Base-by-base conservation (phyloP, 371 early-diverging fungal genomes). In the Syncephalastrum contaminatum region DNA sequence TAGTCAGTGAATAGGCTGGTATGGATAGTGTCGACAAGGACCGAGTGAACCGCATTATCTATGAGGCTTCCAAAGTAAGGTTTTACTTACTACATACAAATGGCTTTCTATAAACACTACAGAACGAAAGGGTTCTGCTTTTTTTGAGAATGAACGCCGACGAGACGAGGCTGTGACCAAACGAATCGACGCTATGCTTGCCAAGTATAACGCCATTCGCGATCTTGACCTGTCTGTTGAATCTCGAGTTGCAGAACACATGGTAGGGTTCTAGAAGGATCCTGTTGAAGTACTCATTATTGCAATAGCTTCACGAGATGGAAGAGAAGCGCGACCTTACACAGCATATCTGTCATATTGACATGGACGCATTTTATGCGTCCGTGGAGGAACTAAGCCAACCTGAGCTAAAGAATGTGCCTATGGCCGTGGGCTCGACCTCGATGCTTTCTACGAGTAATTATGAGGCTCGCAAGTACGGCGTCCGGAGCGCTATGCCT, bases 331-430 rank as follows among this genome's bases (percentile, higher is more conserved):
- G 86, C 10, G 81, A 85, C 49, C 52, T 83, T 22, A 62, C 65
- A 19, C 72, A 72, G 40, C 63, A 54, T 22, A 85, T 88, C 20
- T 82, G 82, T 22, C 85, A 86, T 69, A 70, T 90, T 36, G 88
- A 87, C 63, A 88, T 87, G 87, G 81, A 78, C 48, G 85, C 89
- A 1, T 91, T 87, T 48, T 91, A 87, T 63, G 89, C 89, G 0
- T 78, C 85, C 1, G 85, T 88, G 2, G 89, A 91, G 69, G 86
- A 85, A 67, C 71, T 85, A 4, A 86, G 85, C 36, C 58, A 79
- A 2, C 87, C 88, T 0, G 72, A 63, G 14, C 41, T 84, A n/a
- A 77, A 72, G 30, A 56, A 53, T 6, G 66, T 78, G 25, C 89
- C 91, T 2, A 84, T 89, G 85, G 91, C 86, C 7, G 90, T 91